These are phyloP conservation scores for Cryphonectria nitschkei DNA, from an alignment of 2,329 filamentous ascomycete genomes.

Conservation along the genomic window DNA sequence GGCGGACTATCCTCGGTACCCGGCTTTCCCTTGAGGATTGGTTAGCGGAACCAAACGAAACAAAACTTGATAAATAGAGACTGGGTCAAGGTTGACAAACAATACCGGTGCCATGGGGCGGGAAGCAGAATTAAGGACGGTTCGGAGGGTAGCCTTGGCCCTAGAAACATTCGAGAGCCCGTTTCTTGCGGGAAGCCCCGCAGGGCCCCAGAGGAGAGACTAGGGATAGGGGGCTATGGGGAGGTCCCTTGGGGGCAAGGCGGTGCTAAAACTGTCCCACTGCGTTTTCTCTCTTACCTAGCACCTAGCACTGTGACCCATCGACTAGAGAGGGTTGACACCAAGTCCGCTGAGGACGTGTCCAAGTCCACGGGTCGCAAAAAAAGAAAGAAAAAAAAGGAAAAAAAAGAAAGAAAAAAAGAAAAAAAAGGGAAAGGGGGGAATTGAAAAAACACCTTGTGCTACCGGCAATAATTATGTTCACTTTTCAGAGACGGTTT, in stretches of 20 bases:
- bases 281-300: no score
- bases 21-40: not conserved
- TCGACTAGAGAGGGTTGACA: not conserved
- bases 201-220: not conserved
- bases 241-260: no score
- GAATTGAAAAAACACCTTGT: no score
- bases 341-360: not conserved
- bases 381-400: no score
- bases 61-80: not conserved
- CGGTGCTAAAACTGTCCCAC: not conserved
- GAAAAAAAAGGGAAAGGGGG: not conserved
- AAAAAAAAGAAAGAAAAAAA: not conserved
- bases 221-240: not conserved
- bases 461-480: not conserved
- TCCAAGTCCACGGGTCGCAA: not conserved
- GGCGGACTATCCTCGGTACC: not conserved
- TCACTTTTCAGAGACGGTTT: not conserved
- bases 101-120: not conserved
- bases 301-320: not conserved
- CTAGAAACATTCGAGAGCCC: slow-evolving; percentile 8
- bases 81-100: not conserved
- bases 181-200: slow-evolving; percentile 3
- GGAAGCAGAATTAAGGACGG: not conserved
- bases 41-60: not conserved
- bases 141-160: not conserved